Percentiles rank a stretch among this genome's conserved stretches.
phyloP scores from a whole-genome alignment of 768 basidiomycete species.

The Pulveroboletus ravenelii region DNA sequence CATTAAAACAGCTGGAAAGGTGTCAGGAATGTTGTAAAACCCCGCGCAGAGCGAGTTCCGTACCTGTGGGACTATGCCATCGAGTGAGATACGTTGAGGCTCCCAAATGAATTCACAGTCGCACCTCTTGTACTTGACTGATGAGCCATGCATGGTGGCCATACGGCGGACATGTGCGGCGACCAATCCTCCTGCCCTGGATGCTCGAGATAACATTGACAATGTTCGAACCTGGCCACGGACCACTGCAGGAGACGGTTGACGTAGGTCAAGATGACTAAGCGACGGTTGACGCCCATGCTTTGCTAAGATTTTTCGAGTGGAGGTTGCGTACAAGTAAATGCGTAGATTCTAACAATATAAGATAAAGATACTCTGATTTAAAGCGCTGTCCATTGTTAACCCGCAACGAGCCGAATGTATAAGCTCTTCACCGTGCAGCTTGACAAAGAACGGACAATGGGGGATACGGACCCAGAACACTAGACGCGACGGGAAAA shows the following conservation, averaged over 20 bases:
- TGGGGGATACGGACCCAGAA: conserved; percentile 28
- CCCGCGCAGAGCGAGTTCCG: background rate
- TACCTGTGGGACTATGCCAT: conserved; percentile 59
- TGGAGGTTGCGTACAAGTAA: too few relatives aligned
- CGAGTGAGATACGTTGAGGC: conserved; percentile 10
- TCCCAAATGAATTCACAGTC: background rate
- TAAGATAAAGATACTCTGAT: conserved; percentile 3
- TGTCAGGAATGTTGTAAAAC: conserved; percentile 6
- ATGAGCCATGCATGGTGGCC: conserved; percentile 41
- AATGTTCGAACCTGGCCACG: too few relatives aligned
- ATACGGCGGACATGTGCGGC: conserved; percentile 36
- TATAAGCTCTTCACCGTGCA: background rate
- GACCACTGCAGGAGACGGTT: too few relatives aligned
- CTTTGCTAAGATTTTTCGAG: too few relatives aligned
- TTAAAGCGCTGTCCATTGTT: too few relatives aligned
- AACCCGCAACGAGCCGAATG: background rate
- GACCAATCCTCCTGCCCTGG: conserved; percentile 14
- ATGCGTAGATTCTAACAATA: background rate
- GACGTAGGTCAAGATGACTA: conserved; percentile 11
- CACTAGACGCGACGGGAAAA: conserved; percentile 15
- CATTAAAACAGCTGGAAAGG: conserved; percentile 77
- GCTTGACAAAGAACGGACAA: conserved; percentile 8
- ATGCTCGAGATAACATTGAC: conserved; percentile 29
- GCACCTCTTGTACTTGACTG: conserved; percentile 42
- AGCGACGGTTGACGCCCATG: background rate